Evolutionary conservation across 2,329 filamentous ascomycete genomes (phyloP).

Genomic region (Cryphonectria nitschkei): DNA sequence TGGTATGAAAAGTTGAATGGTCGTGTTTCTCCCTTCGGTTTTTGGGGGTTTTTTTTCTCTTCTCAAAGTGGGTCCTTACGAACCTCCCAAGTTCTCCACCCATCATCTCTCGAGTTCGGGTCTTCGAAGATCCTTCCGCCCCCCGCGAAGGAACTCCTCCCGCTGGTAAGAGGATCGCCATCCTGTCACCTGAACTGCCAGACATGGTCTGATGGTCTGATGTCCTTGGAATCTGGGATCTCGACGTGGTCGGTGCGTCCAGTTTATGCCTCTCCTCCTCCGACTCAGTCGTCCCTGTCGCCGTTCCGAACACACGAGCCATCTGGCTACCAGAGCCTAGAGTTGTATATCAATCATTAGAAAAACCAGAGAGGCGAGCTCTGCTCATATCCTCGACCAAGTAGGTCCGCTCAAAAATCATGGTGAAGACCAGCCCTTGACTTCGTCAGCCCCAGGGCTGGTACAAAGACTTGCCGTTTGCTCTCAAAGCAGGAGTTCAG

Average conservation of each 20-base stretch:
- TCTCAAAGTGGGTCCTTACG: not conserved
- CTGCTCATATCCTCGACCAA: not conserved
- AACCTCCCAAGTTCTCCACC: not conserved
- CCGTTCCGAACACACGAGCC: not conserved
- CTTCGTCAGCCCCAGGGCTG: slow-evolving; percentile 13
- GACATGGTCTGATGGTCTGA: not conserved
- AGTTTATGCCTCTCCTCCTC: not conserved
- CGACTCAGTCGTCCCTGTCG: not conserved
- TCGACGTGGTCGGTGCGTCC: not conserved
- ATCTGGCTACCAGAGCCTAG: slow-evolving; percentile 19
- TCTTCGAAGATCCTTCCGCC: not conserved
- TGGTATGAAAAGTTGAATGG: slow-evolving; percentile 2
- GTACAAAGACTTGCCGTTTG: slow-evolving; percentile 10
- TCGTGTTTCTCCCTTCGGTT: not conserved
- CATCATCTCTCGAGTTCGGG: not conserved
- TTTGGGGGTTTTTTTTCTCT: not conserved
- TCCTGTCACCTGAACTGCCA: not conserved
- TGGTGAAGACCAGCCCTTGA: slow-evolving; percentile 14
- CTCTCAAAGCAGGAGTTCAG: slow-evolving; percentile 19
- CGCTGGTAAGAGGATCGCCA: slow-evolving; percentile 5
- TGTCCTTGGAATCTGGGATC: not conserved
- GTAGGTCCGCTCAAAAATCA: slow-evolving; percentile 1
- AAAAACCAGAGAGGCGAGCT: not conserved
- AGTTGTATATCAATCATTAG: not conserved
- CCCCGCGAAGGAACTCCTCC: slow-evolving; percentile 1